Base-by-base conservation (phyloP, 169 alveolate species). In the Eimeria maxima region DNA sequence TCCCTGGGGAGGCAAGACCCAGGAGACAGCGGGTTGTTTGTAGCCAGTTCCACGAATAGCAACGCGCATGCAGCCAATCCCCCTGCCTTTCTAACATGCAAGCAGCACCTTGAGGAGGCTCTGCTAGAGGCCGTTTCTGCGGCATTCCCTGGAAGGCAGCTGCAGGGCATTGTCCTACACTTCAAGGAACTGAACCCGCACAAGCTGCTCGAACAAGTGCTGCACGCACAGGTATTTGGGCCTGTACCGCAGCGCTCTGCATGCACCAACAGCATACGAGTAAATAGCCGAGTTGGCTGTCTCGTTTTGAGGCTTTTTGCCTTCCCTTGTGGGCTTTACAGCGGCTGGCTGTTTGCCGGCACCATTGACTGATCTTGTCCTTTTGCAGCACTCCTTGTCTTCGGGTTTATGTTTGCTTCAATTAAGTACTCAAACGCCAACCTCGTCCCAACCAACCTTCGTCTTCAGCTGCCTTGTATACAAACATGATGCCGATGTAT, bases 271-370 rank as follows among this genome's bases (percentile, higher is more conserved):
- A 44, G 60, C 6, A 5, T 33, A 38, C 11, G 65, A 42, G 88
- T 29, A 4, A 14, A 18, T 24, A 60, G 63, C 60, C 50, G 60
- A 6, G 88, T 71, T 71, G 88, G 88, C 22, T 78, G 88, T 24
- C 88, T 78, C 13, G 88, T 78, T 38, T 65, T 78, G 20, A 78
- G 88, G 22, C 88, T 78, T 6, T 78, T 78, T 78, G 38, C 88
- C 4, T 78, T 38, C 20, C 88, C 88, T 38, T 78, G 88, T 20
- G 88, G 88, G 11, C 88, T 78, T 6, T 78, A 78, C 88, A 78
- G 88, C 50, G 88, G 88, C 22, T 78, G 88, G 88, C 22, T 78
- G 29, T 78, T 78, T 78, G 88, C 88, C 13, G 88, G 88, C 14
- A 13, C 88, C 13, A 44, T 78, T 27, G 60, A 78, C 60, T 71